Evolutionary conservation across 148 eudicot genomes (phyloP), one percentile per base, ranked within the genome.

Genomic region (Camellia lanceoleosa): DNA sequence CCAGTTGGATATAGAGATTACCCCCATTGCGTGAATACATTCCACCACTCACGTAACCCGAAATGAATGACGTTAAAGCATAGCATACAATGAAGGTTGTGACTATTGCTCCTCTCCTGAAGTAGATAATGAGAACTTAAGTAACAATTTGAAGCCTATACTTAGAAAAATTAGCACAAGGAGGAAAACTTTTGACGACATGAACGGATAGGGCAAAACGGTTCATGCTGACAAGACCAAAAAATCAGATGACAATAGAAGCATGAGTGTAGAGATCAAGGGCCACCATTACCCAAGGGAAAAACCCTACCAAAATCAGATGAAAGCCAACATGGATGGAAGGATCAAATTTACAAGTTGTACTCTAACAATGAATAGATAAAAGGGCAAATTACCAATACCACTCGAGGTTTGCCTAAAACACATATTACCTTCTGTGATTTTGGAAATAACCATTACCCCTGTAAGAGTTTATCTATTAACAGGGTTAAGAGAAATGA

Each of bases 1-100:
- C 30, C 14, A 51, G 52, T 64, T 16, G 23, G 23, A 23, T 16
- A 16, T 12, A 49, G 43, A 62, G 77, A 92, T 80, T 86, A 91
- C 97, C 97, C 51, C 94, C 97, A 63, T 87, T 84, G 70, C 94
- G 92, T 58, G 94, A 89, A 77, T 94, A 91, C 97, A 94, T 94
- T 85, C 96, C 96, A 73, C 98, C 93, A 80, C 98, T 94, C 43
- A 94, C 98, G 54, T 92, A 94, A 61, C 98, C 98, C 8, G 97
- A 87, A 81, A 94, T 87, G 73, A 94, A 88, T n/a, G 97, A 94
- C 68, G 98, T 94, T 77, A 94, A 82, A 63, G 98, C 98, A 87
- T 92, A 92, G 73, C 94, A 92, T 41, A 91, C 86, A 19, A 92
- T 89, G 81, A 92, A 91, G 38, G 97, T 90, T 58, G 98, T 94